Evolutionary conservation across 768 basidiomycete species (phyloP).

Genomic region (Sarcomyxa edulis): DNA sequence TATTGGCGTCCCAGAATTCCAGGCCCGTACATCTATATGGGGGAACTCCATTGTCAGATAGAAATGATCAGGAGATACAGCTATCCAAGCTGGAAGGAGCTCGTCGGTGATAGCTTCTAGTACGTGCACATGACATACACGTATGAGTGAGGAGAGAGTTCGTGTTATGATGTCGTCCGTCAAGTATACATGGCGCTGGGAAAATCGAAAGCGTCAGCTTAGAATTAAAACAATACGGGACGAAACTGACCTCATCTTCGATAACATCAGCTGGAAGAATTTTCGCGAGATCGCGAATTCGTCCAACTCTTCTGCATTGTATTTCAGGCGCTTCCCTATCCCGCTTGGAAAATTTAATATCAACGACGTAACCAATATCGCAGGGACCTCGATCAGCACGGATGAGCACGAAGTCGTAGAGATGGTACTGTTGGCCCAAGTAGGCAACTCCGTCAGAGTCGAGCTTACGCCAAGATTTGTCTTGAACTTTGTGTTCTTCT

Average conservation of each 20-base stretch:
- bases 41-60: slow-evolving; percentile 50
- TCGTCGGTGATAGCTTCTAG: slow-evolving; percentile 16
- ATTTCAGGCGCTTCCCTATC: no score
- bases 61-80: slow-evolving; percentile 52
- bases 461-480: slow-evolving; percentile 21
- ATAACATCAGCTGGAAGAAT: slow-evolving; percentile 32
- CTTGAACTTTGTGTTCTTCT: slow-evolving; percentile 24
- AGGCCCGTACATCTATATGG: slow-evolving; percentile 28
- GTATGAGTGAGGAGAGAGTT: slow-evolving; percentile 34
- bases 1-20: slow-evolving; percentile 30
- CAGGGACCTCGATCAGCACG: slow-evolving; percentile 43
- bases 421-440: slow-evolving; percentile 48
- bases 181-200: slow-evolving; percentile 56
- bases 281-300: slow-evolving; percentile 34
- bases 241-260: slow-evolving; percentile 51
- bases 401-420: slow-evolving; percentile 57
- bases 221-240: neutral
- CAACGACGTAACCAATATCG: slow-evolving; percentile 47
- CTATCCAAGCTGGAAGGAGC: slow-evolving; percentile 42
- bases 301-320: slow-evolving; percentile 41
- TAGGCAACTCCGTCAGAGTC: slow-evolving; percentile 38
- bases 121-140: slow-evolving; percentile 43
- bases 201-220: slow-evolving; percentile 1
- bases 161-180: slow-evolving; percentile 40
- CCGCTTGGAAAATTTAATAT: slow-evolving; percentile 25